phyloP scores from a whole-genome alignment of 1,139 yeast species.

The Geotrichum klebahnii region DNA sequence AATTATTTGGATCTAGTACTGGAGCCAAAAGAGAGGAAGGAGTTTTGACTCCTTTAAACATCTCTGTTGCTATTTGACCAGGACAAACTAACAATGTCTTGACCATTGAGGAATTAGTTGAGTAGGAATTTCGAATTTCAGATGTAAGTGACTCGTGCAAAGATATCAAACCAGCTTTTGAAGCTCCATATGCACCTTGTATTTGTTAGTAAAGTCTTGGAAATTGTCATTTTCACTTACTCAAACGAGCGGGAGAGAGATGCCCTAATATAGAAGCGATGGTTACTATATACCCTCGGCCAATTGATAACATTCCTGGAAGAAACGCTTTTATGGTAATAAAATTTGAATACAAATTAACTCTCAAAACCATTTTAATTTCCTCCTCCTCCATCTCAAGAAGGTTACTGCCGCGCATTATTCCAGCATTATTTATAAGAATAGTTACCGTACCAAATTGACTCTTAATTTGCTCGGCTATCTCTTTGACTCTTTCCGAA shows the following conservation, averaged over 20 bases:
- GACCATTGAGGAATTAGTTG: conserved; percentile 44
- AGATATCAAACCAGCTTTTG: conserved; percentile 80
- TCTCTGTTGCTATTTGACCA: conserved; percentile 71
- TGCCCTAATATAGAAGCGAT: conserved; percentile 81
- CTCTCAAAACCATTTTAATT: conserved; percentile 56
- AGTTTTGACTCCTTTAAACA: conserved; percentile 68
- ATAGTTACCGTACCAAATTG: conserved; percentile 58
- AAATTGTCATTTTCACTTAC: conserved; percentile 29
- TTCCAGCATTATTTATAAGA: conserved; percentile 79
- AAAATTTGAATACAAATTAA: conserved; percentile 67
- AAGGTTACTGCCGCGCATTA: conserved; percentile 54
- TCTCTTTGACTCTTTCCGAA: conserved; percentile 40
- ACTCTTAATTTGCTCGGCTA: conserved; percentile 20
- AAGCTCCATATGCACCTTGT: conserved; percentile 69
- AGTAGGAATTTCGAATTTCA: conserved; percentile 48
- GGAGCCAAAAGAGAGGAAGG: conserved; percentile 80
- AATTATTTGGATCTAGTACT: conserved; percentile 60
- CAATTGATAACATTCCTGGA: conserved; percentile 61
- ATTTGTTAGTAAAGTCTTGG: neutral
- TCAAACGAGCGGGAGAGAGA: conserved; percentile 73
- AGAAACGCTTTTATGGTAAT: conserved; percentile 65
- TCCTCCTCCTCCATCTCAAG: conserved; percentile 53
- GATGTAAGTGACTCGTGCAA: conserved; percentile 76
- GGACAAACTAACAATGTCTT: conserved; percentile 77
- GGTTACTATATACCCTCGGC: conserved; percentile 74